Percentiles rank a stretch among this genome's conserved stretches.
These are phyloP conservation scores for Jaltomata sinuosa DNA, from an alignment of 257 asterid species.

Conservation along the genomic window DNA sequence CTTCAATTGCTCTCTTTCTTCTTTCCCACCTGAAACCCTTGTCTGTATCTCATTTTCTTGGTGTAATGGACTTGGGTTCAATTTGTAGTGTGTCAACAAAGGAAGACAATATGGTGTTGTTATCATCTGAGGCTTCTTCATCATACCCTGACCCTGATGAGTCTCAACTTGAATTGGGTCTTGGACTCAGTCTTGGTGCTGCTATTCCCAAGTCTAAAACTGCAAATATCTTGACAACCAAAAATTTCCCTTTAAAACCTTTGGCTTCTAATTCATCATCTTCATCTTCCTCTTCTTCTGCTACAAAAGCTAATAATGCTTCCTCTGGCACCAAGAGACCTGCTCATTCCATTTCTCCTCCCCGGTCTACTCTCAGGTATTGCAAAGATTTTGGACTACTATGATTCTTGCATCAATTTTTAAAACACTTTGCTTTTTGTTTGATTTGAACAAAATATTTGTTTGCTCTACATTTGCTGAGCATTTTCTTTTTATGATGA, in stretches of 20 bases:
- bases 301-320: slow-evolving; percentile 27
- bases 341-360: slow-evolving; percentile 80
- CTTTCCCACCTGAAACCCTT: too few relatives aligned
- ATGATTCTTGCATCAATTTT: background rate
- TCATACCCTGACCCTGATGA: slow-evolving; percentile 63
- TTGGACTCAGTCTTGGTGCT: slow-evolving; percentile 45
- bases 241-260: slow-evolving; percentile 29
- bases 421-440: background rate
- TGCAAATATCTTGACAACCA: slow-evolving; percentile 49
- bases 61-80: slow-evolving; percentile 10
- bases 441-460: background rate
- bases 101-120: slow-evolving; percentile 28
- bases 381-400: background rate
- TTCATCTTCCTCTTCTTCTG: slow-evolving; percentile 49
- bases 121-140: slow-evolving; percentile 49
- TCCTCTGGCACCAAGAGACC: slow-evolving; percentile 58
- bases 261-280: slow-evolving; percentile 37
- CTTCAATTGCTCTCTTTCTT: background rate
- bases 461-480: background rate
- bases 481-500: background rate
- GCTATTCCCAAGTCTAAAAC: slow-evolving; percentile 8
- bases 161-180: slow-evolving; percentile 60
- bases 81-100: slow-evolving; percentile 33
- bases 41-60: too few relatives aligned
- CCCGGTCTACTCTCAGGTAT: slow-evolving; percentile 53